phyloP scores from a whole-genome alignment of 202 grass and related monocot genomes.

The Carex sylvatica region DNA sequence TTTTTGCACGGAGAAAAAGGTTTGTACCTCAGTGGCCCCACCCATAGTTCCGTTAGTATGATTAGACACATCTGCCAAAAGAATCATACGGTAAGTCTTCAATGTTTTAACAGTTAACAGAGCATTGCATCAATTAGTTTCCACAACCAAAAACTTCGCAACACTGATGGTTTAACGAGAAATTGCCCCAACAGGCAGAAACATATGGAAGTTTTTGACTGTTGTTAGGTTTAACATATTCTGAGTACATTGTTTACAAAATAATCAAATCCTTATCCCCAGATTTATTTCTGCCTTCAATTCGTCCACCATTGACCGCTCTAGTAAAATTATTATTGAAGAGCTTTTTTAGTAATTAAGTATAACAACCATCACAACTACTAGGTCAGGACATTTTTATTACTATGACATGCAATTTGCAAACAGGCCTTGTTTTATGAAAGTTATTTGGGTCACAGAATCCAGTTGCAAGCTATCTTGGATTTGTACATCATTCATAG shows the following conservation, averaged over 20 bases:
- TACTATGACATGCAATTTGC: neutral
- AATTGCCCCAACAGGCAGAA: neutral
- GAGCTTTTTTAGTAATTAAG: neutral
- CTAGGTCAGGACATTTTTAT: neutral
- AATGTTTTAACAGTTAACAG: neutral
- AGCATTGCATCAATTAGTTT: slow-evolving; percentile 2
- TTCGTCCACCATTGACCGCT: neutral
- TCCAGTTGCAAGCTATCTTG: neutral
- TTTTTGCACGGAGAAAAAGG: neutral
- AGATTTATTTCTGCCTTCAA: neutral
- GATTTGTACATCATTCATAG: neutral
- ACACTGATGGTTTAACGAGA: neutral
- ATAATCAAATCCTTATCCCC: neutral
- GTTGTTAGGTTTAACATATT: neutral
- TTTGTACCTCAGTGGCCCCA: slow-evolving; percentile 9
- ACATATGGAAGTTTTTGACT: neutral
- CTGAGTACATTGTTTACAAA: neutral
- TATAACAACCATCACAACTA: neutral
- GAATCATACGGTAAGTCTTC: neutral
- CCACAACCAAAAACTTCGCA: neutral
- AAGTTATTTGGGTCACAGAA: neutral
- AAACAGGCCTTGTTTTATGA: neutral
- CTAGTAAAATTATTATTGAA: neutral
- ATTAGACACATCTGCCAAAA: slow-evolving; percentile 22
- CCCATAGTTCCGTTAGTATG: neutral